A percentile compares a stretch with the other conserved stretches of the same genome.
These are phyloP conservation scores for Didymella glomerata DNA, from an alignment of 2,329 filamentous ascomycete genomes.

Conservation along the genomic window DNA sequence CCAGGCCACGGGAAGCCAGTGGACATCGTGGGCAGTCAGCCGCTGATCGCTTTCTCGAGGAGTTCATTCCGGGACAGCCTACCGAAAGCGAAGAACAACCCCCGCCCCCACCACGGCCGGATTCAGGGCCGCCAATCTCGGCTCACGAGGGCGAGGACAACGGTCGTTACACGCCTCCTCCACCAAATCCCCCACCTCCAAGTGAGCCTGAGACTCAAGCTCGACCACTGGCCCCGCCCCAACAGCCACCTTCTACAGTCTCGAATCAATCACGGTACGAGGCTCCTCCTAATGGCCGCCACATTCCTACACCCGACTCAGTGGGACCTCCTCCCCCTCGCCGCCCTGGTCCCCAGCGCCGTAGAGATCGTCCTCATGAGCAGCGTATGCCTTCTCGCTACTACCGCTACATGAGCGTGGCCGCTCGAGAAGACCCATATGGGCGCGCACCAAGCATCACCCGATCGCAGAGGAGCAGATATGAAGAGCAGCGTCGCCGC, in stretches of 20 bases:
- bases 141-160: slow-evolving; percentile 40
- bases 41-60: slow-evolving; percentile 49
- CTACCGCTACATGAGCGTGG: slow-evolving; percentile 48
- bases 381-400: slow-evolving; percentile 47
- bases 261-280: slow-evolving; percentile 48
- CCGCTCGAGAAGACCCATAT: slow-evolving; percentile 46
- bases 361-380: slow-evolving; percentile 45
- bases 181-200: slow-evolving; percentile 26
- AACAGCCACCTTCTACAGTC: slow-evolving; percentile 40
- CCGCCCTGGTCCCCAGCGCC: slow-evolving; percentile 42
- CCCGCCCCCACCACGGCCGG: slow-evolving; percentile 23
- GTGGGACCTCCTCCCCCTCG: slow-evolving; percentile 31
- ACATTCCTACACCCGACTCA: slow-evolving; percentile 40
- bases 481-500: slow-evolving; percentile 48
- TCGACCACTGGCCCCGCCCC: slow-evolving; percentile 30
- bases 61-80: slow-evolving; percentile 38
- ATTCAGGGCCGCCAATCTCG: slow-evolving; percentile 27
- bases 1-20: slow-evolving; percentile 32
- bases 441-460: slow-evolving; percentile 47
- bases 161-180: slow-evolving; percentile 43
- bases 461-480: slow-evolving; percentile 47
- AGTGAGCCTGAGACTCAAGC: slow-evolving; percentile 27
- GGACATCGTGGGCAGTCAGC: slow-evolving; percentile 38
- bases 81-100: slow-evolving; percentile 28
- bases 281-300: slow-evolving; percentile 29